Conservation (phyloP, 139 green algal genomes). For the Spirogloea muscicola region DNA sequence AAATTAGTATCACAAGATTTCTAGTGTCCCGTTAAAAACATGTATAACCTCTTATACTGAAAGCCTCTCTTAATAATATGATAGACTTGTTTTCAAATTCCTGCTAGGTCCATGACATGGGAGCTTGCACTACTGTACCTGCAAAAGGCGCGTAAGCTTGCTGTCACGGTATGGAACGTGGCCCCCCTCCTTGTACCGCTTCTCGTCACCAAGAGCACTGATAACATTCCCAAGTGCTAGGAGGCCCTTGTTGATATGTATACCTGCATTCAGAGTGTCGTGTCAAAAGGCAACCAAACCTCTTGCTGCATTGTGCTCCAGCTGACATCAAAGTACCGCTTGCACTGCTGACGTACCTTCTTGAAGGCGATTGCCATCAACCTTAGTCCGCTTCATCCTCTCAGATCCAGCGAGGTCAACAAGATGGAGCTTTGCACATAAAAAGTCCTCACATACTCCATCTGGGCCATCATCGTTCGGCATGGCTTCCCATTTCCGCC, state of each 20-base stretch:
- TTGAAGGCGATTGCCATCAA: constrained; percentile 63
- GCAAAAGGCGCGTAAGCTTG: constrained; percentile 61
- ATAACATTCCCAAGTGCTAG: constrained; percentile 98
- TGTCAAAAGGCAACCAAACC: not conserved
- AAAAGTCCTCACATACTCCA: not conserved
- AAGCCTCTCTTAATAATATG: not conserved
- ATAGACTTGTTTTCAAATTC: not conserved
- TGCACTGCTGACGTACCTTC: constrained; percentile 50
- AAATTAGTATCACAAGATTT: too few relatives aligned
- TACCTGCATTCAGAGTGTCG: constrained; percentile 51
- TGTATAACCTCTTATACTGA: not conserved
- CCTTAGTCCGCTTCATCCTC: constrained; percentile 88
- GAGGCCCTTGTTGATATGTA: constrained; percentile 93
- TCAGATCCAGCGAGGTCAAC: constrained; percentile 87
- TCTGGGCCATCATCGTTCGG: not conserved
- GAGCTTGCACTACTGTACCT: constrained; percentile 22
- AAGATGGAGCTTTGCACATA: constrained; percentile 88
- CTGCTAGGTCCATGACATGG: not conserved
- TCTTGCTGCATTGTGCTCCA: too few relatives aligned
- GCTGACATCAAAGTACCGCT: too few relatives aligned
- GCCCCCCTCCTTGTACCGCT: constrained; percentile 11
- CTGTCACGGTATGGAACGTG: constrained; percentile 66
- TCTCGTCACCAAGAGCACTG: constrained; percentile 76
- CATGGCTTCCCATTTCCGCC: not conserved
- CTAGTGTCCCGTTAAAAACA: not conserved